Conservation (phyloP, 129 eudicot genomes). For the Chrysanthemum seticuspe region DNA sequence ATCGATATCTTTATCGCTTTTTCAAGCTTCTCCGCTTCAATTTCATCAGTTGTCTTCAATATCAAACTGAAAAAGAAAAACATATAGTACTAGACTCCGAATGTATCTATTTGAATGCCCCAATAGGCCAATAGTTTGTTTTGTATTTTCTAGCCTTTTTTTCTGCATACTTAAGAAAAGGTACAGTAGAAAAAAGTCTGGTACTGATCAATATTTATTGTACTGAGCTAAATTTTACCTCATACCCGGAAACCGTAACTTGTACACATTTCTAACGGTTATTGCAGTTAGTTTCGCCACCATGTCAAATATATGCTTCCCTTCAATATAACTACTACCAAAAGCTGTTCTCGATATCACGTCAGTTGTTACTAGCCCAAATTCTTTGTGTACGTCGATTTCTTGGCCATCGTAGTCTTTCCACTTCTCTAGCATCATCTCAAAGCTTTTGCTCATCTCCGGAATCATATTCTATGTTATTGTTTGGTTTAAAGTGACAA, state of each 20-base stretch:
- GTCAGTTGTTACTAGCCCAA: conserved; percentile 61
- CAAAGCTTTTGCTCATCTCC: conserved; percentile 58
- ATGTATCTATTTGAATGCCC: not conserved
- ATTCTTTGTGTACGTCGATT: conserved; percentile 60
- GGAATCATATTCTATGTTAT: conserved; percentile 58
- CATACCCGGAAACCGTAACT: conserved; percentile 52
- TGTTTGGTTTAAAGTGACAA: too few relatives aligned
- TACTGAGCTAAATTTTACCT: conserved; percentile 33
- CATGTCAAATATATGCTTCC: conserved; percentile 65
- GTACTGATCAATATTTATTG: not conserved
- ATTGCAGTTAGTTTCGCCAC: conserved; percentile 50
- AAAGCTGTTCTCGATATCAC: conserved; percentile 82
- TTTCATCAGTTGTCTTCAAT: conserved; percentile 46
- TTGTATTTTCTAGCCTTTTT: not conserved
- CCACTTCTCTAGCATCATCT: conserved; percentile 59
- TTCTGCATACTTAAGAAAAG: not conserved
- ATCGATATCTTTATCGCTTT: conserved; percentile 47
- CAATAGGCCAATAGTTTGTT: not conserved
- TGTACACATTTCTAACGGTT: conserved; percentile 56
- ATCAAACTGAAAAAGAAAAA: conserved; percentile 31
- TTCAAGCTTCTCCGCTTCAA: conserved; percentile 60
- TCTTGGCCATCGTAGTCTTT: conserved; percentile 46
- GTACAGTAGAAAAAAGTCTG: too few relatives aligned
- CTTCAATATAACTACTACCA: conserved; percentile 61
- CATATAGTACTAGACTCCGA: not conserved